Evolutionary conservation across 805 yeast genomes (phyloP), one percentile per base, ranked within the genome.

Genomic region (Teunomyces pallodes): DNA sequence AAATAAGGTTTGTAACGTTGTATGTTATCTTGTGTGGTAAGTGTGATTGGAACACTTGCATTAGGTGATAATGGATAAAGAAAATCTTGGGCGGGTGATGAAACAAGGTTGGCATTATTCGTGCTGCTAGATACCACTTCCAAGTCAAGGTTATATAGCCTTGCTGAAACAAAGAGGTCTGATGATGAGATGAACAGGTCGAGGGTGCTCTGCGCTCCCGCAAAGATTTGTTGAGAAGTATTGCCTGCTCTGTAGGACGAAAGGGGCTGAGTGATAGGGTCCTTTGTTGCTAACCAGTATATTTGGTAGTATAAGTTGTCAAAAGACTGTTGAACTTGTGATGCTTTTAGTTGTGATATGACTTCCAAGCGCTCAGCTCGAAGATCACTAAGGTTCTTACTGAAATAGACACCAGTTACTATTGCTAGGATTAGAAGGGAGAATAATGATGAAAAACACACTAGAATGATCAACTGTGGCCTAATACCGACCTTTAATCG

Each of bases 301-400:
- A 84, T 77, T 64, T 89, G 95, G 59, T 84, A 87, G 61, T 82
- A 84, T 26, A 81, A 70, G 51, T 74, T 77, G 49, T 79, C 79
- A 49, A 87, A 69, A 36, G 81, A 78, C 65, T 89, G 96, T 46
- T 76, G 77, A 16, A 90, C 72, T 64, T 90, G 96, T 0, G 91
- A 79, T 0, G 92, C 82, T 64, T 89, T 90, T 47, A 90, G 70
- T 62, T 87, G 87, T 2, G 96, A 87, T 16, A 90, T 87, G 39
- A 88, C 88, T 56, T 80, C 80, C 24, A 90, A 69, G 48, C 90
- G 77, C 52, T 87, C 90, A 1, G 84, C 81, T 57, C 95, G 74
- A 39, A 87, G 65, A 42, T 76, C 66, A 28, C 82, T 77, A 50
- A 84, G 80, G 52, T 81, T 85, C 16, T 72, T 64, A 3, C 88